Evolutionary conservation across 257 asterid species (phyloP).

Genomic region (Salvia miltiorrhiza): DNA sequence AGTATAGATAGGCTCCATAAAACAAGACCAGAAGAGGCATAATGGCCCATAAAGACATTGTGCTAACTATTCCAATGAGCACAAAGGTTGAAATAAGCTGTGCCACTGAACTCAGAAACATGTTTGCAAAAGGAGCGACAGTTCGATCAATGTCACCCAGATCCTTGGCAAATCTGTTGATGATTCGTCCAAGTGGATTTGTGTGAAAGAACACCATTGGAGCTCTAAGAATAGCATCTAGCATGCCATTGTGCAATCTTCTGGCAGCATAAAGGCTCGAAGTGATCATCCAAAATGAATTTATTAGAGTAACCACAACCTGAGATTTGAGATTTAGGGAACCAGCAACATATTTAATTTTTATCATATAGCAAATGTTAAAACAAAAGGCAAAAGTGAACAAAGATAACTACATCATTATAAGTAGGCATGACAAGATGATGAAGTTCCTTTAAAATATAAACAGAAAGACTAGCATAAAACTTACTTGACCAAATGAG

Average conservation of each 20-base stretch:
- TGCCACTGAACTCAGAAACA: slow-evolving; percentile 74
- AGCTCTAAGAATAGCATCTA: slow-evolving; percentile 78
- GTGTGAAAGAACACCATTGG: slow-evolving; percentile 99
- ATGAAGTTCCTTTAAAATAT: neutral
- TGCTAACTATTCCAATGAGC: slow-evolving; percentile 92
- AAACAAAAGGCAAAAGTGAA: neutral
- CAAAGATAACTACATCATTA: neutral
- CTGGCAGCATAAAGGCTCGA: slow-evolving; percentile 91
- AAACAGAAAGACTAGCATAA: neutral
- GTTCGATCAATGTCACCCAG: slow-evolving; percentile 85
- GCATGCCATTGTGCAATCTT: slow-evolving; percentile 76
- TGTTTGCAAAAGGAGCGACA: slow-evolving; percentile 73
- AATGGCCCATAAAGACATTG: slow-evolving; percentile 96
- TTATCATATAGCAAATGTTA: neutral
- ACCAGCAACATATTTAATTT: neutral
- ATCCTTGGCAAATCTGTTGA: slow-evolving; percentile 95
- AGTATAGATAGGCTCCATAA: slow-evolving; percentile 81
- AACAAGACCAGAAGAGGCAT: slow-evolving; percentile 92
- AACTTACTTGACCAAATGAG: slow-evolving; percentile 76
- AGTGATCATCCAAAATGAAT: slow-evolving; percentile 91
- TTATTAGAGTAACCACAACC: slow-evolving; percentile 70
- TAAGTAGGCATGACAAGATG: neutral
- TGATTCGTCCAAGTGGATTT: slow-evolving; percentile 89
- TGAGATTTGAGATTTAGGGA: slow-evolving; percentile 30
- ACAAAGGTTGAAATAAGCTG: slow-evolving; percentile 93